Evolutionary conservation across 148 eudicot species (phyloP), one percentile per base, ranked within the genome.

Genomic region (Spergularia marina): DNA sequence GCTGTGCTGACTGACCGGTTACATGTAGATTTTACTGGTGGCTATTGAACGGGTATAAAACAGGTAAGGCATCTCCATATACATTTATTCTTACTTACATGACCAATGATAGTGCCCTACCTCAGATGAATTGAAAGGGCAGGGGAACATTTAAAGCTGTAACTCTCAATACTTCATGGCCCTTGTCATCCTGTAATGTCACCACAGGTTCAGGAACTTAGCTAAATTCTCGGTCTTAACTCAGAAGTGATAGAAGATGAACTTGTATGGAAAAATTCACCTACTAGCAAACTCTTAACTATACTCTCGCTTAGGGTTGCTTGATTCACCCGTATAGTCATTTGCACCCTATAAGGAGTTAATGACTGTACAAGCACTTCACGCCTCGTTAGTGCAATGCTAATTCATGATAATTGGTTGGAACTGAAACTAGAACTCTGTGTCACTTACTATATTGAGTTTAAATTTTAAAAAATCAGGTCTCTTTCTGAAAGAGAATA

Each of bases 401-500:
- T 30, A 30, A 76, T 66, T 18, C 41, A 11, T 47, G 18, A 76
- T 13, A 44, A 44, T 6, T 44, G 49, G 49, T 44, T 14, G 68
- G 49, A 39, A 39, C 10, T 15, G 18, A 44, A 66, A 64, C 21
- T 55, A 49, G 10, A 18, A 12, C 59, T 65, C 39, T 21, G 57
- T 36, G 23, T 53, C 17, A n/a, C 10, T 62, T 68, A n/a, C 53
- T 49, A 49, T 62, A 60, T 8, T 1, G 18, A 44, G 51, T 63
- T 54, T 10, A 54, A 55, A 1, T 14, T 64, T 65, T 6, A 15
- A 21, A 25, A 36, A 71, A 65, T 4, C 54, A 47, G 65, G 66
- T 71, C 21, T 62, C 66, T 21, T 36, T 34, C 71, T 17, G 65
- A 58, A 66, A 74, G 39, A 62, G 71, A 21, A 21, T 11, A 44